Conservation (phyloP, 768 basidiomycete genomes). For the Pleurotus giganteus region DNA sequence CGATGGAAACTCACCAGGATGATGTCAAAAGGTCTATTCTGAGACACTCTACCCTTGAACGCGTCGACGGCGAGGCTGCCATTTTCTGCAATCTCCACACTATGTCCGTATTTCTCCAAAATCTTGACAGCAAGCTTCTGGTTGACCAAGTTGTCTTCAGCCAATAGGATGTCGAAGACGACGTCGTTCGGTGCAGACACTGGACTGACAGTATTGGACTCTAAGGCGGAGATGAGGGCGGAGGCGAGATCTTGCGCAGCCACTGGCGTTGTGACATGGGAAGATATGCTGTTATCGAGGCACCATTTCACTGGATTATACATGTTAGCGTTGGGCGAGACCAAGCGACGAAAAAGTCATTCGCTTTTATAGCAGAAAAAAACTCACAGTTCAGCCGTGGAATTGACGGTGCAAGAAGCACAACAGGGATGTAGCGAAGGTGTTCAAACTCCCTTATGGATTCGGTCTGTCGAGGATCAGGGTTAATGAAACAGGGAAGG, state of each 20-base stretch:
- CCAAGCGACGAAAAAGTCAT: constrained; percentile 12
- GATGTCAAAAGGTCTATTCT: constrained; percentile 81
- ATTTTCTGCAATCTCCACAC: constrained; percentile 96
- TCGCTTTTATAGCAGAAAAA: constrained; percentile 9
- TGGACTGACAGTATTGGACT: constrained; percentile 90
- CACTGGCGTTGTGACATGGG: constrained; percentile 91
- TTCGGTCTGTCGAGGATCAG: constrained; percentile 60
- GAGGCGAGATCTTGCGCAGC: constrained; percentile 86
- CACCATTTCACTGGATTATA: constrained; percentile 85
- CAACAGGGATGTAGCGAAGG: constrained; percentile 94
- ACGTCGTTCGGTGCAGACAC: constrained; percentile 84
- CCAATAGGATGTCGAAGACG: constrained; percentile 89
- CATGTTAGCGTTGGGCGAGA: not conserved
- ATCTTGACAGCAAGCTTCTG: constrained; percentile 97
- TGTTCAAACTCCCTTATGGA: constrained; percentile 89
- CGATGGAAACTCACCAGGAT: constrained; percentile 65
- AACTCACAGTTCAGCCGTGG: constrained; percentile 71
- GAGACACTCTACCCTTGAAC: constrained; percentile 75
- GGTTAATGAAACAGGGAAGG: not conserved
- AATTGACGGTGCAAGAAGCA: constrained; percentile 80
- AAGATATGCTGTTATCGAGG: constrained; percentile 92
- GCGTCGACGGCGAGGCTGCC: constrained; percentile 91
- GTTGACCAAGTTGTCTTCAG: constrained; percentile 95
- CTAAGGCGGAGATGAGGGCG: constrained; percentile 90
- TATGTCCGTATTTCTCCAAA: constrained; percentile 92